Evolutionary conservation across 257 asterid species (phyloP), one percentile per base, ranked within the genome.

Genomic region (Haberlea rhodopensis): DNA sequence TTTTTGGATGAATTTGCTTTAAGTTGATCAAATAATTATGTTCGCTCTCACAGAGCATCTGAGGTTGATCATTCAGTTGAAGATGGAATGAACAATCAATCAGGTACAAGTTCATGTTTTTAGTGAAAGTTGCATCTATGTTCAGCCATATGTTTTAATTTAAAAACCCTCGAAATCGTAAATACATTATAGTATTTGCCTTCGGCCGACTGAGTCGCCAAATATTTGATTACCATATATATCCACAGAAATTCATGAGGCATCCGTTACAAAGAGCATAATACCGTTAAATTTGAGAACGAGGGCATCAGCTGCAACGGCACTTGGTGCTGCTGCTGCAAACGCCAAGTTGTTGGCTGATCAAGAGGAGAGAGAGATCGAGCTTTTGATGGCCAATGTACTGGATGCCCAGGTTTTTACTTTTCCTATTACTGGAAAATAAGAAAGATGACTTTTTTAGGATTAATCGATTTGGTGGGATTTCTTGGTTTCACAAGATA

Each of bases 251-350:
- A 66, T 27, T 22, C 53, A 67, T 57, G 87, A 70, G 32, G 63
- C 57, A 64, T 63, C 82, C 23, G 63, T 79, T 53, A 56, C 63
- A 60, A 83, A 80, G 82, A 82, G 76, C 69, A 73, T 74, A 31
- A 82, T 87, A 65, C 88, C 95, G 11, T 71, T 74, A 72, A 84
- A 82, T 64, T 73, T 92, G 77, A 82, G 95, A 68, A 85, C 75
- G 71, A 81, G 95, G 69, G 96, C 94, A 32, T 95, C 97, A 54
- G 82, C 96, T 53, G 97, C 98, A 54, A 81, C 97, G 4, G 91
- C 95, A 46, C 85, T 92, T 31, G 96, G 90, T 53, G 94, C 83
- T 64, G 97, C 96, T 57, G 97, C 98, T 60, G 97, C 94, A 56
- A 87, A 84, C 71, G 96, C 98, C 27, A 87, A 84, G 72, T 66